These are phyloP conservation scores for Lactifluus subvellereus DNA, from an alignment of 768 basidiomycete species.

Conservation along the genomic window DNA sequence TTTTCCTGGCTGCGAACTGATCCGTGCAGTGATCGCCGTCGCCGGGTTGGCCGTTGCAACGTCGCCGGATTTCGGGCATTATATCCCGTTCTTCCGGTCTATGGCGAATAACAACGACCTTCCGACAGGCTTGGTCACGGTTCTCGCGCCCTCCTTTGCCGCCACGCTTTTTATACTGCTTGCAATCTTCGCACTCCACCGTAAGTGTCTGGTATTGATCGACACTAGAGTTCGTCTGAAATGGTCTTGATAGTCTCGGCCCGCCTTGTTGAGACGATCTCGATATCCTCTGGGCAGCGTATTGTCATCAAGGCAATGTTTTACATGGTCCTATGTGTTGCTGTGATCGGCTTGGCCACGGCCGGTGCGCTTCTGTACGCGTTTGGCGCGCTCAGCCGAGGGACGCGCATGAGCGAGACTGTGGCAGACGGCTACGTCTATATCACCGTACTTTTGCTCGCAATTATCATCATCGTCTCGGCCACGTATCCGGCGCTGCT, in stretches of 20 bases:
- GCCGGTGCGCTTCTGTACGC: constrained; percentile 70
- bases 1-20: neutral
- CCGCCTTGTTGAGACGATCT: constrained; percentile 44
- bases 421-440: constrained; percentile 69
- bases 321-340: constrained; percentile 48
- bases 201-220: constrained; percentile 38
- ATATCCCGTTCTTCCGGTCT: constrained; percentile 55
- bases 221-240: neutral
- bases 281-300: constrained; percentile 56
- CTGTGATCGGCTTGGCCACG: constrained; percentile 54
- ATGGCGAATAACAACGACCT: constrained; percentile 46
- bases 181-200: constrained; percentile 46
- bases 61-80: constrained; percentile 71
- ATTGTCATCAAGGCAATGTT: constrained; percentile 60
- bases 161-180: constrained; percentile 53
- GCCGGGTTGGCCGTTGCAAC: constrained; percentile 59
- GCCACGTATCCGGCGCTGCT: constrained; percentile 66
- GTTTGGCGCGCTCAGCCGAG: constrained; percentile 48
- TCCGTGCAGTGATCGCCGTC: constrained; percentile 56
- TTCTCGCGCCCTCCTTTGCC: constrained; percentile 60
- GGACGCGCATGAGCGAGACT: constrained; percentile 33
- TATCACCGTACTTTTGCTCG: constrained; percentile 55
- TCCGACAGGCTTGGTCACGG: constrained; percentile 58
- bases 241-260: constrained; percentile 17
- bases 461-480: constrained; percentile 56